Evolutionary conservation across 1,139 yeast species (phyloP), one percentile per base, ranked within the genome.

Genomic region (Nakaseomyces nivariensis): DNA sequence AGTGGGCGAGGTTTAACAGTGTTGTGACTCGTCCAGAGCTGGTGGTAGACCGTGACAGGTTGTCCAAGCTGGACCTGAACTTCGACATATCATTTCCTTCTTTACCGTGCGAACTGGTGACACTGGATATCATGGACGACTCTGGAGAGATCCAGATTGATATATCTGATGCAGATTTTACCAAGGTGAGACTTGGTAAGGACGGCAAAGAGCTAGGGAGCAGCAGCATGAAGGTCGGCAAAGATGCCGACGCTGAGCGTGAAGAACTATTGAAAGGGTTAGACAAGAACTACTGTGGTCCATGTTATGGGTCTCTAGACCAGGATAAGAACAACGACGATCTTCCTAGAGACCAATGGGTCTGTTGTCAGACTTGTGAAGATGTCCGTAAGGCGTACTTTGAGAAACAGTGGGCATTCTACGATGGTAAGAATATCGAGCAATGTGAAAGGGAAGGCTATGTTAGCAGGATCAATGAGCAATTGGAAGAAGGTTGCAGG

Each of bases 381-480:
- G 79, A 87, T 43, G 95, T 92, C 37, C 79, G 80, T 53, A 69
- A 74, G 58, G 96, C 97, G 1, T 92, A 90, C 64, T 82, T 86
- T 26, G 77, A 75, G 24, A 75, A 72, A 29, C 81, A 79, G 34
- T 92, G 98, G 98, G 92, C 85, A 3, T 90, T 92, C 67, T 84
- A 71, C 59, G 97, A 92, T 64, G 97, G 97, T 51, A 74, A 76
- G 49, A 80, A 85, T 54, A 79, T 92, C 53, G 87, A 81, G 55
- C 97, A 90, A 69, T 92, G 98, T 74, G 96, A 87, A 63, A 72
- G 72, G 8, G 96, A 89, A 66, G 94, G 96, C 9, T 89, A 86
- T 66, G 95, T 87, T 40, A 65, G 72, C 24, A 72, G 71, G 41
- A 68, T 90, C 49, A 75, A 72, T 48, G 76, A 74, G 13, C 75